phyloP scores from a whole-genome alignment of 1,284 basidiomycete species.

The Wallemia ichthyophaga region DNA sequence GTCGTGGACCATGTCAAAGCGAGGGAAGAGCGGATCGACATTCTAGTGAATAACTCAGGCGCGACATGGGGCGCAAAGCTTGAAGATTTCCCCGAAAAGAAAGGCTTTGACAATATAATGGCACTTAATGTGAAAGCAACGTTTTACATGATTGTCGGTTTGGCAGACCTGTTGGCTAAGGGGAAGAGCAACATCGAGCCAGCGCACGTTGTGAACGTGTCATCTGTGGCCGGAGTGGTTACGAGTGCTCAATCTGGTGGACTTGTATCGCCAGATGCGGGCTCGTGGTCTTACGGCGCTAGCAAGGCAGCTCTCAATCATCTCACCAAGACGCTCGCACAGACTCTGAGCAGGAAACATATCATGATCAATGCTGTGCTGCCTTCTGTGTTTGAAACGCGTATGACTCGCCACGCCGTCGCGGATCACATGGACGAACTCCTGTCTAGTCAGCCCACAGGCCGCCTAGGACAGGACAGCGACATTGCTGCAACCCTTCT shows the following conservation, averaged over 20 bases:
- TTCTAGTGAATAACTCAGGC: conserved; percentile 51
- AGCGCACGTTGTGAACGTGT: conserved; percentile 47
- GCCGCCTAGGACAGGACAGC: conserved; percentile 31
- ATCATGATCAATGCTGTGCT: conserved; percentile 57
- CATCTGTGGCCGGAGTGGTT: conserved; percentile 34
- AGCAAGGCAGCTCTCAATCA: conserved; percentile 48
- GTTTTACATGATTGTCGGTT: conserved; percentile 26
- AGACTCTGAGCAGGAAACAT: conserved; percentile 27
- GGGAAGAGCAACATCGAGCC: conserved; percentile 35
- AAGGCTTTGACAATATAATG: conserved; percentile 55
- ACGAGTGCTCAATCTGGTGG: conserved; percentile 20
- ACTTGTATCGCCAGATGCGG: conserved; percentile 28
- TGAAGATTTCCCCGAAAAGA: conserved; percentile 29
- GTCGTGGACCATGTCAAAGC: not conserved
- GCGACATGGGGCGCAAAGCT: conserved; percentile 48
- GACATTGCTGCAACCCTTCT: conserved; percentile 46
- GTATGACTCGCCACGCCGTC: conserved; percentile 55
- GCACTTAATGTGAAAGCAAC: conserved; percentile 48
- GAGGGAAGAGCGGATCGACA: conserved; percentile 15
- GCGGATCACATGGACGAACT: conserved; percentile 25
- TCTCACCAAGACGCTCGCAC: conserved; percentile 39
- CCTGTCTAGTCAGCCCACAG: conserved; percentile 13
- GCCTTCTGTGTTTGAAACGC: conserved; percentile 48
- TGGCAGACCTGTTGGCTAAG: conserved; percentile 33
- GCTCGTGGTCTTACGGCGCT: conserved; percentile 45